phyloP scores from a whole-genome alignment of 768 basidiomycete genomes.

The Tricholoma furcatifolium region DNA sequence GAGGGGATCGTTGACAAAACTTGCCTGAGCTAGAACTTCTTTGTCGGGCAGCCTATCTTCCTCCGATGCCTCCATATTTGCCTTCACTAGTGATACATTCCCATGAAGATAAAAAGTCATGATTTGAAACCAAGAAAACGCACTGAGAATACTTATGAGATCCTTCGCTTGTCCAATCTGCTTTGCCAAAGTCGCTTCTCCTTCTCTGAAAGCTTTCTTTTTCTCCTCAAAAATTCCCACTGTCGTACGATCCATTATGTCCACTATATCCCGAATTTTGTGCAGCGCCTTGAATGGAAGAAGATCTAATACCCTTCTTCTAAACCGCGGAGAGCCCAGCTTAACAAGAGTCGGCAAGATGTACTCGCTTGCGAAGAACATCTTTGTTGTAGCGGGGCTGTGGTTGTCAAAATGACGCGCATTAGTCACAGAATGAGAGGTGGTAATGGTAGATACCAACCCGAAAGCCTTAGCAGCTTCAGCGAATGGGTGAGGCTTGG shows the following conservation, averaged over 20 bases:
- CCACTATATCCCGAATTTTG: constrained; percentile 7
- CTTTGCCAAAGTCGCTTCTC: not conserved
- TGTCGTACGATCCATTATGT: constrained; percentile 8
- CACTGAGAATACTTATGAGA: constrained; percentile 9
- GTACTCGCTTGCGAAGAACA: constrained; percentile 5
- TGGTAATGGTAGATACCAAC: not conserved
- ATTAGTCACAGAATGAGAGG: not conserved
- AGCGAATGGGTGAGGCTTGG: constrained; percentile 4
- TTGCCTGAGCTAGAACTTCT: constrained; percentile 9
- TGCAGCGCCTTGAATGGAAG: constrained; percentile 3
- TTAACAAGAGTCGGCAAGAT: constrained; percentile 11
- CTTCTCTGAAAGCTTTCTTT: not conserved
- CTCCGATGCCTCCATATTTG: constrained; percentile 5
- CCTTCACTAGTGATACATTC: constrained; percentile 3
- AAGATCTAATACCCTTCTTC: constrained; percentile 7
- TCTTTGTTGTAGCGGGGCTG: constrained; percentile 7
- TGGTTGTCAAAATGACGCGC: not conserved
- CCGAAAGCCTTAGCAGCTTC: constrained; percentile 1
- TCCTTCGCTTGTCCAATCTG: constrained; percentile 9
- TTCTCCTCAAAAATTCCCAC: constrained; percentile 8
- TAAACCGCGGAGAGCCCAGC: constrained; percentile 10
- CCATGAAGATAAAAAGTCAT: not conserved
- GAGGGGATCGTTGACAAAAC: not conserved
- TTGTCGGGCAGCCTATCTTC: constrained; percentile 8
- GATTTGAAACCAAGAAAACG: not conserved